Evolutionary conservation across 495 filamentous ascomycete genomes (phyloP).

Genomic region (Penicillium lagena): DNA sequence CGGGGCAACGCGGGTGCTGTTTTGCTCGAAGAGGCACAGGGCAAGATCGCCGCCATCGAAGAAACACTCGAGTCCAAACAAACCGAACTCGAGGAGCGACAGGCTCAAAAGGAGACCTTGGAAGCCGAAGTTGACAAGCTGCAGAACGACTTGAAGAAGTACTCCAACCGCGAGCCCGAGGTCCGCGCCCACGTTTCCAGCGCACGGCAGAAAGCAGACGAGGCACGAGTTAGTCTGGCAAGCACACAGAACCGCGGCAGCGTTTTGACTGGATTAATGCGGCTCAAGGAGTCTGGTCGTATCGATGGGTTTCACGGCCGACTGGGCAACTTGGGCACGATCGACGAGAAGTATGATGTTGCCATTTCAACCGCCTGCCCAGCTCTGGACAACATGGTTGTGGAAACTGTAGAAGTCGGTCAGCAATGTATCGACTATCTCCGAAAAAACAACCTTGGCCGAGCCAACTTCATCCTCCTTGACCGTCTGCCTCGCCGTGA

Average conservation of each 20-base stretch:
- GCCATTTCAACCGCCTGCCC: constrained; percentile 96
- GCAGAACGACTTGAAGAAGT: constrained; percentile 62
- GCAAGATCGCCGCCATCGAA: constrained; percentile 68
- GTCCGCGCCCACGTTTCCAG: constrained; percentile 75
- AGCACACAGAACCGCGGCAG: constrained; percentile 89
- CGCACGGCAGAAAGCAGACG: constrained; percentile 87
- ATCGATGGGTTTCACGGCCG: constrained; percentile 96
- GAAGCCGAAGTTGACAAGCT: constrained; percentile 69
- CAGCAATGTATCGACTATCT: constrained; percentile 98
- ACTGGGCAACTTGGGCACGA: constrained; percentile 91
- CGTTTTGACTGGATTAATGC: constrained; percentile 84
- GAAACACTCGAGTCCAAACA: constrained; percentile 63
- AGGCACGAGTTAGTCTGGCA: constrained; percentile 82
- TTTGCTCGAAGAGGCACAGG: constrained; percentile 75
- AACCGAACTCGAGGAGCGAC: constrained; percentile 67
- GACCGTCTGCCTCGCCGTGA: constrained; percentile 76
- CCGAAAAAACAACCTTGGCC: constrained; percentile 93
- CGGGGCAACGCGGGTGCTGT: constrained; percentile 79
- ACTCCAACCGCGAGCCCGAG: constrained; percentile 70
- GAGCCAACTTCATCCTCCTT: constrained; percentile 93
- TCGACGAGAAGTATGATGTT: constrained; percentile 90
- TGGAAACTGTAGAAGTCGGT: constrained; percentile 88
- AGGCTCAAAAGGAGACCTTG: constrained; percentile 60
- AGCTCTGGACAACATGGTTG: constrained; percentile 87
- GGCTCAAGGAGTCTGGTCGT: constrained; percentile 89